Evolutionary conservation across 1,139 yeast species (phyloP), one percentile per base, ranked within the genome.

Genomic region (Suhomyces kunorum): DNA sequence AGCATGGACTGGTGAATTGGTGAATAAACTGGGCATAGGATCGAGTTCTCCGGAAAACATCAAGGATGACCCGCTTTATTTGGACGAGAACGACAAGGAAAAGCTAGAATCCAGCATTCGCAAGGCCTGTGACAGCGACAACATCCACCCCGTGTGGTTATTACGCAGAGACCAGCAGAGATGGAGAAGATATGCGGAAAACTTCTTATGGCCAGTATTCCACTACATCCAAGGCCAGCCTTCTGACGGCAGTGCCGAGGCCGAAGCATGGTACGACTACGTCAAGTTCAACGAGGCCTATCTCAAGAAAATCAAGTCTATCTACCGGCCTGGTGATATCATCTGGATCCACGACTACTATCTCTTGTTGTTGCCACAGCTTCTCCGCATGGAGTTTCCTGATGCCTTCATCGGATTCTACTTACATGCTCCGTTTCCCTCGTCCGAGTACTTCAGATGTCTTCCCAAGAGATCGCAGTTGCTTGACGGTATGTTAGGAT

Each of bases 331-430:
- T 3, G 98, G 98, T 32, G 99, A 92, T 59, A 76, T 94, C 36
- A 85, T 92, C 46, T 88, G 97, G 96, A 76, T 92, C 47, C 98
- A 92, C 66, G 98, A 92, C 66, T 90, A 89, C 65, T 89, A 92
- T 56, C 68, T 92, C 47, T 64, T 90, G 50, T 66, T 92, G 40
- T 68, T 92, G 43, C 98, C 98, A 1, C 96, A 87, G 56, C 71
- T 92, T 63, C 68, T 92, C 47, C 77, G 96, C 53, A 83, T 84
- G 88, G 81, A 80, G 54, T 71, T 86, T 40, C 92, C 90, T 7
- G 81, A 85, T 44, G 94, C 92, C 11, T 74, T 74, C 50, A 86
- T 92, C 50, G 96, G 95, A 6, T 78, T 87, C 45, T 90, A 81
- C 62, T 66, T 90, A 51, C 98, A 90, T 60, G 78, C 87, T 5